Evolutionary conservation across 768 basidiomycete species (phyloP).

Genomic region (Kwoniella mangroviensis): DNA sequence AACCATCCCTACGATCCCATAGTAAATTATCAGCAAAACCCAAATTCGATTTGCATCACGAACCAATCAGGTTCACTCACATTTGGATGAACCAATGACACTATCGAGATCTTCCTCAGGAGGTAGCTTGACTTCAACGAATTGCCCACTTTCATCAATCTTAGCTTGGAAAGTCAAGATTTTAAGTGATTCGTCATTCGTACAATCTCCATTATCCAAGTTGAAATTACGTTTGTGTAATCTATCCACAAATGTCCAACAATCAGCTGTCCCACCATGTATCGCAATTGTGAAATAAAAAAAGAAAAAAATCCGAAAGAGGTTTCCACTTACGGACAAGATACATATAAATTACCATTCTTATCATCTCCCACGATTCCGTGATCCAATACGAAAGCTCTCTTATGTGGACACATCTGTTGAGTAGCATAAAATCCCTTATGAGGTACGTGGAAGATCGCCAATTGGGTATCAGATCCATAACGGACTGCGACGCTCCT

Average conservation of each 20-base stretch:
- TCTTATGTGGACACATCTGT: slow-evolving; percentile 66
- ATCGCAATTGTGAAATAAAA: not conserved
- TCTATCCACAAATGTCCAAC: slow-evolving; percentile 53
- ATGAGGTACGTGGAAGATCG: slow-evolving; percentile 69
- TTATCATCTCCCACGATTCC: slow-evolving; percentile 69
- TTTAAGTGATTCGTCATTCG: slow-evolving; percentile 27
- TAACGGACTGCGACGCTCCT: slow-evolving; percentile 53
- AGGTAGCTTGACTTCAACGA: slow-evolving; percentile 65
- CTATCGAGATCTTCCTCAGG: slow-evolving; percentile 64
- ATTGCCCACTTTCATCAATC: slow-evolving; percentile 58
- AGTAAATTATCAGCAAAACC: not conserved
- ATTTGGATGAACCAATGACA: slow-evolving; percentile 69
- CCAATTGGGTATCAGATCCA: slow-evolving; percentile 64
- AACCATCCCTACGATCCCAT: slow-evolving; percentile 60
- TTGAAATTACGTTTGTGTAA: slow-evolving; percentile 72
- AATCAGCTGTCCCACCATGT: no score
- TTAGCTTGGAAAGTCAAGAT: slow-evolving; percentile 69
- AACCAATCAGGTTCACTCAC: no score
- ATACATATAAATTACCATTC: slow-evolving; percentile 62
- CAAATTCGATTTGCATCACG: no score
- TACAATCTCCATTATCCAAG: slow-evolving; percentile 61
- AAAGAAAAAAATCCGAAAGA: slow-evolving; percentile 22
- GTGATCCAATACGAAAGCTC: slow-evolving; percentile 73
- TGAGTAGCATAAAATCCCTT: slow-evolving; percentile 70
- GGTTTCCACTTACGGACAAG: slow-evolving; percentile 61